These are phyloP conservation scores for Sambucus nigra DNA, from an alignment of 129 eudicot genomes.

Conservation along the genomic window DNA sequence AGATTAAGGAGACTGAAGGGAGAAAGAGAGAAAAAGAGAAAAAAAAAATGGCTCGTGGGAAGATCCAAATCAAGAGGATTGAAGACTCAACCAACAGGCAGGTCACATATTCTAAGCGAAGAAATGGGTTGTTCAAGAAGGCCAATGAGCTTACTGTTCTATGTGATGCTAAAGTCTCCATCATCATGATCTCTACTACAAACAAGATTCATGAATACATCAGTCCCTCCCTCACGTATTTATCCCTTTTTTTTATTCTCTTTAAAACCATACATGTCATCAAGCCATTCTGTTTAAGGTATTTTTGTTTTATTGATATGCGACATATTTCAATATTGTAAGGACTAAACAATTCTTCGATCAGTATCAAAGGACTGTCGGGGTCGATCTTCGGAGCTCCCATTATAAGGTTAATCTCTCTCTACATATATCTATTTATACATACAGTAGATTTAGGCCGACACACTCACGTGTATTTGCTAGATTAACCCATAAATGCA, in stretches of 20 bases:
- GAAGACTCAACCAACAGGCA: constrained; percentile 78
- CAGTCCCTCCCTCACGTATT: constrained; percentile 54
- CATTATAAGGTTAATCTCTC: constrained; percentile 34
- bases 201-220: constrained; percentile 77
- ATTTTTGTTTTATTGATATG: background rate
- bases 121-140: constrained; percentile 66
- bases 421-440: background rate
- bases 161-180: constrained; percentile 76
- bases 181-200: constrained; percentile 63
- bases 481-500: background rate
- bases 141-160: constrained; percentile 66
- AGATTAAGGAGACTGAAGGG: background rate
- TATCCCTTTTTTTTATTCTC: constrained; percentile 10
- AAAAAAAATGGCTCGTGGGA: constrained; percentile 57
- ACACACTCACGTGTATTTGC: background rate
- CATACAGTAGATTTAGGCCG: too few species aligned
- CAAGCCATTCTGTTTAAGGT: background rate
- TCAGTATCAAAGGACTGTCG: constrained; percentile 45
- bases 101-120: constrained; percentile 65
- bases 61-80: constrained; percentile 82
- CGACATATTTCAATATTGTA: background rate
- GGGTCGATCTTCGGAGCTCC: constrained; percentile 60
- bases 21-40: constrained; percentile 4
- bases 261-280: background rate
- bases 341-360: constrained; percentile 68